A percentile compares a stretch with the other conserved stretches of the same genome.
These are phyloP conservation scores for Aspergillus coremiiformis DNA, from an alignment of 495 filamentous ascomycete genomes.

Conservation along the genomic window DNA sequence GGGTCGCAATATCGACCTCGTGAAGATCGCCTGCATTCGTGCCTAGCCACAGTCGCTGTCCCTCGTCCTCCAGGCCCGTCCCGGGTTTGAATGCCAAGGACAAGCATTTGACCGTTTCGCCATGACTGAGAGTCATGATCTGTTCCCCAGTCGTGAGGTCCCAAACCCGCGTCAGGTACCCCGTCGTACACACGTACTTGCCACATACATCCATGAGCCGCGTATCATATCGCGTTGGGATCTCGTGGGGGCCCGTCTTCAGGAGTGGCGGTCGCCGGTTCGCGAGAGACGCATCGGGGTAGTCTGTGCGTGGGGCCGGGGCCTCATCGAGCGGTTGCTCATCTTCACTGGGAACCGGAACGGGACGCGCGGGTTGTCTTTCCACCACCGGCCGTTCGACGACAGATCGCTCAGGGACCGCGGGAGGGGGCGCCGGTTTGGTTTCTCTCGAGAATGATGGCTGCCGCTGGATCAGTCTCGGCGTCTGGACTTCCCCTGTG, in stretches of 20 bases:
- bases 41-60: slow-evolving; percentile 81
- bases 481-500: slow-evolving; percentile 9
- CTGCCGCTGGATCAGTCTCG: slow-evolving; percentile 21
- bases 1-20: slow-evolving; percentile 71
- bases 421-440: slow-evolving; percentile 13
- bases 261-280: slow-evolving; percentile 77
- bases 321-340: slow-evolving; percentile 21
- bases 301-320: slow-evolving; percentile 44
- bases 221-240: slow-evolving; percentile 76
- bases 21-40: slow-evolving; percentile 79
- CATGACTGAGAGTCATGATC: slow-evolving; percentile 70
- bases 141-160: slow-evolving; percentile 72
- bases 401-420: slow-evolving; percentile 19
- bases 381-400: slow-evolving; percentile 8
- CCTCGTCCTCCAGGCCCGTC: slow-evolving; percentile 65
- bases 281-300: slow-evolving; percentile 75
- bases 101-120: slow-evolving; percentile 68
- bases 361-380: slow-evolving; percentile 7
- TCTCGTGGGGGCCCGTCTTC: slow-evolving; percentile 61
- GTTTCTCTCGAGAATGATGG: slow-evolving; percentile 27
- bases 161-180: slow-evolving; percentile 80
- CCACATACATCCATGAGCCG: slow-evolving; percentile 81
- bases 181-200: slow-evolving; percentile 77
- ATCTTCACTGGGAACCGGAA: slow-evolving; percentile 23
- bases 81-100: slow-evolving; percentile 82